These are phyloP conservation scores for Echinosophora koreensis DNA, from an alignment of 306 rosid species.

Conservation along the genomic window DNA sequence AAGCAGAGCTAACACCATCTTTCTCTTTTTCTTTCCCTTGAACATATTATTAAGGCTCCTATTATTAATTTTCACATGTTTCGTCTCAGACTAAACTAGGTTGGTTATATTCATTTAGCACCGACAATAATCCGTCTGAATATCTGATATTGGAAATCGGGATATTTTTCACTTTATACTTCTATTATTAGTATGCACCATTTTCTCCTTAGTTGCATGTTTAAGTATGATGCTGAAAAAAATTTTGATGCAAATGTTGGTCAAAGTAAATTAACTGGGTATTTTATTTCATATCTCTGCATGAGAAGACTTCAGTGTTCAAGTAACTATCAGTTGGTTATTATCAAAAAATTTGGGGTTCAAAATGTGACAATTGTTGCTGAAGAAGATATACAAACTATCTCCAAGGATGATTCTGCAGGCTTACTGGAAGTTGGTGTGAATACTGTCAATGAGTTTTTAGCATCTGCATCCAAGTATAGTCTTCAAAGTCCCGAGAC, in stretches of 20 bases:
- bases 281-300: conserved; percentile 46
- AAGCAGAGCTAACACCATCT: background rate
- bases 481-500: conserved; percentile 69
- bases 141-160: conserved; percentile 1
- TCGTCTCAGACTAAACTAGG: background rate
- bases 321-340: conserved; percentile 82
- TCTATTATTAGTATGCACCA: background rate
- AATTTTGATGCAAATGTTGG: conserved; percentile 34
- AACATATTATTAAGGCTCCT: too few relatives aligned
- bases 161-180: background rate
- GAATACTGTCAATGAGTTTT: conserved; percentile 74
- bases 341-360: conserved; percentile 72
- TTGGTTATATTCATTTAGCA: conserved; percentile 5
- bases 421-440: conserved; percentile 69
- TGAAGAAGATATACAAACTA: conserved; percentile 77
- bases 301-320: conserved; percentile 87
- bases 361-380: conserved; percentile 80
- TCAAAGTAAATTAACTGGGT: conserved; percentile 41
- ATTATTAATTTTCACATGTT: conserved; percentile 26
- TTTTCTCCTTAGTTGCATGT: conserved; percentile 2
- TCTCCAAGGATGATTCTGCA: conserved; percentile 67
- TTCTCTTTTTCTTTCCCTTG: background rate
- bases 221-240: conserved; percentile 5
- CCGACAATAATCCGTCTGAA: background rate
- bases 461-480: conserved; percentile 70